These are phyloP conservation scores for Annulohypoxylon nitens DNA, from an alignment of 495 filamentous ascomycete genomes.

Conservation along the genomic window DNA sequence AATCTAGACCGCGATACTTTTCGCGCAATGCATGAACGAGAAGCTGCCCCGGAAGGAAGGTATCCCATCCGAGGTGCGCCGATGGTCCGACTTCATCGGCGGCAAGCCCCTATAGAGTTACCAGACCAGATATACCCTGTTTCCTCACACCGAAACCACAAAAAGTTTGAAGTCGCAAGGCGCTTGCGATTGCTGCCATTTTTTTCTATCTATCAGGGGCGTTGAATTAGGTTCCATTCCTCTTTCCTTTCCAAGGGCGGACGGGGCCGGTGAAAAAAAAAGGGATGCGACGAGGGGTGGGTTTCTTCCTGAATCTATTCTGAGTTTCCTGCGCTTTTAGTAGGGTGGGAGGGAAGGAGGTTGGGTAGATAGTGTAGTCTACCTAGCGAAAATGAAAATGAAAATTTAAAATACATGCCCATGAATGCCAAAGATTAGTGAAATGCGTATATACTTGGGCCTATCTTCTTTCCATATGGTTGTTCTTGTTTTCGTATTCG, in stretches of 20 bases:
- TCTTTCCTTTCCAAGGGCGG: not conserved
- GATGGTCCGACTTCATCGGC: conserved; percentile 95
- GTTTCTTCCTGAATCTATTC: not conserved
- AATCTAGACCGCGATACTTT: conserved; percentile 88
- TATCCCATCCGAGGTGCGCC: conserved; percentile 88
- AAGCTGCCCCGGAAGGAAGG: conserved; percentile 87
- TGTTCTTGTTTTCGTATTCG: not conserved
- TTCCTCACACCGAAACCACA: not conserved
- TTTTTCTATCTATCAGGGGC: conserved; percentile 9
- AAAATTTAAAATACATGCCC: conserved; percentile 6
- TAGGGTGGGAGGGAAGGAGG: not conserved
- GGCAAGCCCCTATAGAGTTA: conserved; percentile 83
- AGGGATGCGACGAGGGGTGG: conserved; percentile 4
- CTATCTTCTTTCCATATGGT: too few species aligned
- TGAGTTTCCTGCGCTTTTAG: not conserved
- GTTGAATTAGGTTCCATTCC: conserved; percentile 24
- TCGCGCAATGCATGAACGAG: conserved; percentile 94
- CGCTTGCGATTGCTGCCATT: conserved; percentile 8
- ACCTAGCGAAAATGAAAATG: not conserved
- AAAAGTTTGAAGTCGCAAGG: not conserved
- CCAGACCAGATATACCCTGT: conserved; percentile 16
- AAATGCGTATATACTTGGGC: not conserved
- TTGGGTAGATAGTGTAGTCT: conserved; percentile 10
- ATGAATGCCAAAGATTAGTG: not conserved
- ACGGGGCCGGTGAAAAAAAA: not conserved